phyloP scores from a whole-genome alignment of 2,329 filamentous ascomycete species.

The Hypoxylon sp. region DNA sequence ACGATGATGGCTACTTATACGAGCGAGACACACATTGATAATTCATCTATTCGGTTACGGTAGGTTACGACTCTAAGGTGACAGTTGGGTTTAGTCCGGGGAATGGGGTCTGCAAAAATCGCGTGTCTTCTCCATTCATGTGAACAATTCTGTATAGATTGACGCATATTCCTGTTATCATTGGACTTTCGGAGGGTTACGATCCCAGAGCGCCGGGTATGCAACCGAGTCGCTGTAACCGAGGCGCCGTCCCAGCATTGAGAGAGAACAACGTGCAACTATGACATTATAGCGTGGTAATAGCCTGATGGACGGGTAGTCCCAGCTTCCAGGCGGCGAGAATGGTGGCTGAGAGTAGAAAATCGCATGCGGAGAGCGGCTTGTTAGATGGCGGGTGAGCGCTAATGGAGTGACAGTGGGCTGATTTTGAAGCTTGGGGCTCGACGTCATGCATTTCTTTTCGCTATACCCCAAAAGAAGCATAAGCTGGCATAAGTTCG shows the following conservation, averaged over 20 bases:
- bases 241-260: slow-evolving; percentile 2
- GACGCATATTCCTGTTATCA: slow-evolving; percentile 25
- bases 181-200: slow-evolving; percentile 29
- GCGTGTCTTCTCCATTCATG: slow-evolving; percentile 18
- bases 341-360: slow-evolving; percentile 2
- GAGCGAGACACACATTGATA: not conserved
- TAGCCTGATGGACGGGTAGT: slow-evolving; percentile 26
- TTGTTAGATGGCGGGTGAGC: slow-evolving; percentile 6
- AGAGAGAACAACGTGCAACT: slow-evolving; percentile 30
- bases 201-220: slow-evolving; percentile 24
- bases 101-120: slow-evolving; percentile 6
- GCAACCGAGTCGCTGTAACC: slow-evolving; percentile 23
- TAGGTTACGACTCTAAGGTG: slow-evolving; percentile 26
- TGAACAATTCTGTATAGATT: slow-evolving; percentile 21
- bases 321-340: slow-evolving; percentile 6
- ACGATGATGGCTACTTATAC: slow-evolving; percentile 29
- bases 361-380: slow-evolving; percentile 20
- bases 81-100: slow-evolving; percentile 18
- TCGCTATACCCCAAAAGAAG: not conserved
- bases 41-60: not conserved
- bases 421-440: slow-evolving; percentile 14
- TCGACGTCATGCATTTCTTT: slow-evolving; percentile 28
- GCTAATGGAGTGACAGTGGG: slow-evolving; percentile 31
- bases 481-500: too few relatives aligned
- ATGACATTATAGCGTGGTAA: slow-evolving; percentile 39